Conservation (phyloP, 2,329 filamentous ascomycete genomes). For the Canariomyces notabilis region DNA sequence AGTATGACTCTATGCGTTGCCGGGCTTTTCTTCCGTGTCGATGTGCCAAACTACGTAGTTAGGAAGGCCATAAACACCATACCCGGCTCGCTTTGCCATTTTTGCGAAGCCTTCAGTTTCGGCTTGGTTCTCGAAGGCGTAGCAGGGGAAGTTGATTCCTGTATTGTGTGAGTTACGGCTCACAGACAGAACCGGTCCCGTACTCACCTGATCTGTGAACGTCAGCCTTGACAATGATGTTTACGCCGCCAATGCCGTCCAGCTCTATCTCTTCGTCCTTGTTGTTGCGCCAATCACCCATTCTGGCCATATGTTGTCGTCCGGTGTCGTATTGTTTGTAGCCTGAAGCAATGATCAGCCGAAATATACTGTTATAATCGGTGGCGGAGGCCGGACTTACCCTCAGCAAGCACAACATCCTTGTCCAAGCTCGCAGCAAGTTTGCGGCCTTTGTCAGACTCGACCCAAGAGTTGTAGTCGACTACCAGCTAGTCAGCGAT, state of each 20-base stretch:
- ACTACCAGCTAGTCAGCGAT: slow-evolving; percentile 49
- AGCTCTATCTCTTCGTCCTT: slow-evolving; percentile 89
- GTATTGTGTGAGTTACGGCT: neutral
- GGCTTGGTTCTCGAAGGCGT: slow-evolving; percentile 97
- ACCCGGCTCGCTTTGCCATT: slow-evolving; percentile 95
- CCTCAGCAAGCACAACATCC: slow-evolving; percentile 83
- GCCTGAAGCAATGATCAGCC: slow-evolving; percentile 42
- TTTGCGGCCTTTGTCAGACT: slow-evolving; percentile 77
- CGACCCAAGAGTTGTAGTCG: slow-evolving; percentile 98
- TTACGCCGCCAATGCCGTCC: slow-evolving; percentile 94
- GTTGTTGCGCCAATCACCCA: slow-evolving; percentile 89
- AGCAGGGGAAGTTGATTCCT: slow-evolving; percentile 97
- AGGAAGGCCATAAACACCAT: slow-evolving; percentile 83
- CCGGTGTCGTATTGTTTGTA: slow-evolving; percentile 93
- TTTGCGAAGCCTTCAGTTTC: slow-evolving; percentile 98
- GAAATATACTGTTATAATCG: too few relatives aligned
- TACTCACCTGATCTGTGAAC: slow-evolving; percentile 80
- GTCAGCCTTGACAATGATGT: slow-evolving; percentile 95
- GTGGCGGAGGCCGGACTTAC: too few relatives aligned
- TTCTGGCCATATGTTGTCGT: slow-evolving; percentile 79
- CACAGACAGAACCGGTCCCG: slow-evolving; percentile 23
- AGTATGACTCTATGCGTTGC: slow-evolving; percentile 53
- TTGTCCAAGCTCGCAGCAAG: slow-evolving; percentile 70
- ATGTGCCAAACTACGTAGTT: slow-evolving; percentile 99
- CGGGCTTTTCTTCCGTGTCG: slow-evolving; percentile 90